These are phyloP conservation scores for Arctium lappa DNA, from an alignment of 129 eudicot species.

Conservation along the genomic window DNA sequence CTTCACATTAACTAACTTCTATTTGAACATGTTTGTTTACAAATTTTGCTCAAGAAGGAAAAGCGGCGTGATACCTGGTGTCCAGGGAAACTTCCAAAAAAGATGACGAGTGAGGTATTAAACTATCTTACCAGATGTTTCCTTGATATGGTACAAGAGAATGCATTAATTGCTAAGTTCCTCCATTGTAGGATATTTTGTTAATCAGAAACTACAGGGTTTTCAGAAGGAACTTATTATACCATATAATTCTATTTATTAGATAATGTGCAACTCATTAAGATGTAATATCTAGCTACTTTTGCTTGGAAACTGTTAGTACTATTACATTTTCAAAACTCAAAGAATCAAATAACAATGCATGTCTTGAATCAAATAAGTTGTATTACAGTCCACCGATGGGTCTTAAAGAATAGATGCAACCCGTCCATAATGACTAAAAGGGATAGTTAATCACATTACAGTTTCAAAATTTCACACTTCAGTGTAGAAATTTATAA, in stretches of 20 bases:
- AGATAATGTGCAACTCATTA: neutral
- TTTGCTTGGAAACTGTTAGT: neutral
- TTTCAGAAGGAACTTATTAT: neutral
- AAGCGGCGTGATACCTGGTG: slow-evolving; percentile 99
- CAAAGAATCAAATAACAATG: neutral
- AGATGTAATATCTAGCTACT: neutral
- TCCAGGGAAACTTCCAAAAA: slow-evolving; percentile 68
- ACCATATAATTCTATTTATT: neutral
- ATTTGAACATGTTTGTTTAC: slow-evolving; percentile 5
- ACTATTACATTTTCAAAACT: neutral
- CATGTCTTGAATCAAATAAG: neutral
- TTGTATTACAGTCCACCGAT: neutral
- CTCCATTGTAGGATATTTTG: neutral
- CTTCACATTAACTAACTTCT: slow-evolving; percentile 16
- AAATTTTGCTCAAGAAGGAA: slow-evolving; percentile 39
- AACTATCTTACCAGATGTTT: slow-evolving; percentile 4
- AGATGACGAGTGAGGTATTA: slow-evolving; percentile 53
- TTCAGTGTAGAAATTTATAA: too few relatives aligned
- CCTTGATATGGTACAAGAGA: neutral
- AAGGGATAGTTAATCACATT: neutral
- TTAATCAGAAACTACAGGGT: neutral
- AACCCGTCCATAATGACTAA: neutral
- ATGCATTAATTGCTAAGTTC: neutral
- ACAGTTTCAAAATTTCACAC: neutral
- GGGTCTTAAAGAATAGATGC: neutral